A percentile compares a stretch with the other conserved stretches of the same genome.
Evolutionary conservation across 345 rosid genomes (phyloP).

Genomic region (Isatis tinctoria): DNA sequence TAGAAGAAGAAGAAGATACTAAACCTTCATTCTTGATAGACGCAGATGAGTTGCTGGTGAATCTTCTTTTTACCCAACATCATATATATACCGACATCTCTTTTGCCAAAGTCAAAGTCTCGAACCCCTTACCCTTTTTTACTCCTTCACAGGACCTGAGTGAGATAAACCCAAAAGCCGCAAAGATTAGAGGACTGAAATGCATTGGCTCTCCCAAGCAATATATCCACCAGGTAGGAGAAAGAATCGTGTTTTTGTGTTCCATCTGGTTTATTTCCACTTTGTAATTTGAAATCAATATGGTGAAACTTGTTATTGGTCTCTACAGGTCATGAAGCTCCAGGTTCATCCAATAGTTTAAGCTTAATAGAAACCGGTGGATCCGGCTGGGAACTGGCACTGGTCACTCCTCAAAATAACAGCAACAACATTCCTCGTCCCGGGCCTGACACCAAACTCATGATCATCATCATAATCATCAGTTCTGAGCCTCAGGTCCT

Average conservation of each 20-base stretch:
- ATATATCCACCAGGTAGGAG: conserved; percentile 74
- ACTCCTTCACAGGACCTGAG: conserved; percentile 48
- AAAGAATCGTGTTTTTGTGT: background rate
- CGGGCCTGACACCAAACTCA: conserved; percentile 62
- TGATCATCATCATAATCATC: conserved; percentile 34
- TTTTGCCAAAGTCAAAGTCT: background rate
- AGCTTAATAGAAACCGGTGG: conserved; percentile 45
- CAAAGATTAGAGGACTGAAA: conserved; percentile 79
- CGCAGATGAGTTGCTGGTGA: conserved; percentile 44
- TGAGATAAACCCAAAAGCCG: conserved; percentile 66
- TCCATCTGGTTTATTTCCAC: conserved; percentile 4
- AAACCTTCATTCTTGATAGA: conserved; percentile 30
- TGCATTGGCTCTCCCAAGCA: conserved; percentile 90
- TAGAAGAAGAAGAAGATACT: conserved; percentile 11
- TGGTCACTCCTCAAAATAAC: conserved; percentile 83
- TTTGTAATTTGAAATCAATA: background rate
- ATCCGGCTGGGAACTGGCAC: conserved; percentile 92
- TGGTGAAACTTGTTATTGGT: conserved; percentile 7
- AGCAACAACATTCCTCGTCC: conserved; percentile 37
- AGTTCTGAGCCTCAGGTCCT: conserved; percentile 27
- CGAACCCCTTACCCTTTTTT: background rate
- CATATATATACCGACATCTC: conserved; percentile 42
- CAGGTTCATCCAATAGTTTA: conserved; percentile 46
- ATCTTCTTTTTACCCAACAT: conserved; percentile 34
- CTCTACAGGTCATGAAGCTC: conserved; percentile 45